Evolutionary conservation across 768 basidiomycete species (phyloP).

Genomic region (Hebeloma cylindrosporum): DNA sequence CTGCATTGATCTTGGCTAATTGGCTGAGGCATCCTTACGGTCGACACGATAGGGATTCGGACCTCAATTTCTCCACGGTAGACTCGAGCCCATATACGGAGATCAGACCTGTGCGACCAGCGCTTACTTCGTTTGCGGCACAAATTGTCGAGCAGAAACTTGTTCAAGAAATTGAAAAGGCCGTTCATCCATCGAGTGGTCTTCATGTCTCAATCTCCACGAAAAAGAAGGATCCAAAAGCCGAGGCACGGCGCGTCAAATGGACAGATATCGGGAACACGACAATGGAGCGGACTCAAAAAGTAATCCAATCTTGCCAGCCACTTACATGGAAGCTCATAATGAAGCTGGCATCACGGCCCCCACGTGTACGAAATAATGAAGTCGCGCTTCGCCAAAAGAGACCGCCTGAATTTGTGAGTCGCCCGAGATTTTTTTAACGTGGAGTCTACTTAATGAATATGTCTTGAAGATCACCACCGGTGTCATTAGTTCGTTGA

Average conservation of each 20-base stretch:
- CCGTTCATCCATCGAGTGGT: constrained; percentile 18
- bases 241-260: no score
- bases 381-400: not conserved
- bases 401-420: not conserved
- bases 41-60: constrained; percentile 1
- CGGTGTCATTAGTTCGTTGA: constrained; percentile 14
- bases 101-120: constrained; percentile 23
- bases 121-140: constrained; percentile 30
- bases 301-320: no score
- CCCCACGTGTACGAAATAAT: constrained; percentile 5
- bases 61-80: constrained; percentile 4
- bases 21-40: constrained; percentile 20
- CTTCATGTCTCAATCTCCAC: constrained; percentile 19
- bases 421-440: no score
- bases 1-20: constrained; percentile 11
- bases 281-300: no score
- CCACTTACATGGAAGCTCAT: constrained; percentile 14
- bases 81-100: constrained; percentile 17
- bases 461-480: constrained; percentile 18
- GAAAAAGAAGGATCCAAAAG: not conserved
- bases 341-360: constrained; percentile 10
- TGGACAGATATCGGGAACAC: no score
- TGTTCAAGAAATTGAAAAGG: constrained; percentile 18
- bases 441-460: no score
- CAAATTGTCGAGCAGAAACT: constrained; percentile 25